phyloP scores from a whole-genome alignment of 352 stramenopile genomes.

The Phytopythium cucurbitacearum region DNA sequence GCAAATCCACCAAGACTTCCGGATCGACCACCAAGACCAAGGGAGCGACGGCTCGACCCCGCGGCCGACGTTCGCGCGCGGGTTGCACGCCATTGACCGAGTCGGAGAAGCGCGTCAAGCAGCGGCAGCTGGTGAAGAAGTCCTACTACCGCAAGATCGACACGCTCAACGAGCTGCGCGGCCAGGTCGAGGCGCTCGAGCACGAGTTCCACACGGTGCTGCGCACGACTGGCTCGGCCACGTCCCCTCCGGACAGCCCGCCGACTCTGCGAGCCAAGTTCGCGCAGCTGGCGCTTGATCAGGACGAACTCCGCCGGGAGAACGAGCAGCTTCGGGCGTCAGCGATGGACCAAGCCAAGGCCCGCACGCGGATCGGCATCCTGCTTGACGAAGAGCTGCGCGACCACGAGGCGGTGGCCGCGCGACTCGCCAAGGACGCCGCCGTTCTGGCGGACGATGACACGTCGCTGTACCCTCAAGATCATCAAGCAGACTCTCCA shows the following conservation, averaged over 20 bases:
- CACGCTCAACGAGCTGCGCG: slow-evolving; percentile 53
- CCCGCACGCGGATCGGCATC: slow-evolving; percentile 46
- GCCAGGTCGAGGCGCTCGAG: slow-evolving; percentile 43
- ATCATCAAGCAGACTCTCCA: no score
- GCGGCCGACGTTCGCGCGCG: slow-evolving; percentile 13
- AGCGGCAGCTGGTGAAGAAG: slow-evolving; percentile 59
- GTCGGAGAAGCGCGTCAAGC: slow-evolving; percentile 62
- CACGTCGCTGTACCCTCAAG: no score
- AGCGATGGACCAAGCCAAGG: slow-evolving; percentile 58
- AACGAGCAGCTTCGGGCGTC: slow-evolving; percentile 45
- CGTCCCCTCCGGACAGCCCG: background rate
- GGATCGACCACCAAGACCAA: background rate
- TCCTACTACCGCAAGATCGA: slow-evolving; percentile 80
- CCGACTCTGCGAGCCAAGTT: slow-evolving; percentile 37
- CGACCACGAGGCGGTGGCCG: slow-evolving; percentile 18
- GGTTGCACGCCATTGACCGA: slow-evolving; percentile 37
- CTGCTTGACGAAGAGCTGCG: slow-evolving; percentile 48
- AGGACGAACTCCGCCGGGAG: slow-evolving; percentile 50
- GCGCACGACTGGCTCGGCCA: slow-evolving; percentile 3
- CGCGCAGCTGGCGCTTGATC: slow-evolving; percentile 43
- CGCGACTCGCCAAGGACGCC: background rate
- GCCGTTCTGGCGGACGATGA: background rate
- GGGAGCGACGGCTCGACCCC: background rate
- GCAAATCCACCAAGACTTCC: background rate
- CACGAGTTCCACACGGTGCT: slow-evolving; percentile 32